phyloP scores from a whole-genome alignment of 164 flowering plant genomes.

The Cinnamomum micranthum region DNA sequence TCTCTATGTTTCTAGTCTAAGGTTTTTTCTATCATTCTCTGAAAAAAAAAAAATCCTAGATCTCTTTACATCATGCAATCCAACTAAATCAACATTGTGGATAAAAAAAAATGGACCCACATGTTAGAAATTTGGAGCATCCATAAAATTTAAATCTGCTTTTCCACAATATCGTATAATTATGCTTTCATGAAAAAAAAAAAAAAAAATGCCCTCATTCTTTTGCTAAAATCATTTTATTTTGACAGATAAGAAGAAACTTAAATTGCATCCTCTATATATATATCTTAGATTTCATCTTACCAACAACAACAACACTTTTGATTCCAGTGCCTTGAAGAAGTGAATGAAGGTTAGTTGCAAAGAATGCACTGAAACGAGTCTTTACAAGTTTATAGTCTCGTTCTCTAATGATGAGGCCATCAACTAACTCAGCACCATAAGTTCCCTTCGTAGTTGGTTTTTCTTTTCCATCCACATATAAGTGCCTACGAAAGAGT shows the following conservation, averaged over 20 bases:
- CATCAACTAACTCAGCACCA: conserved; percentile 85
- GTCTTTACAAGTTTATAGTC: conserved; percentile 94
- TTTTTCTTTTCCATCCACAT: conserved; percentile 45
- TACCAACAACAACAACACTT: conserved; percentile 62
- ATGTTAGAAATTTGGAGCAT: no score
- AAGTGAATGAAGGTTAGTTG: conserved; percentile 76
- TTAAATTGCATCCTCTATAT: background rate
- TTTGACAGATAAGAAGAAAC: background rate
- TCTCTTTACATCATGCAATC: no score
- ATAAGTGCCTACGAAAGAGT: conserved; percentile 65
- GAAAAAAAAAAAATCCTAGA: no score
- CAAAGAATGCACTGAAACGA: conserved; percentile 89
- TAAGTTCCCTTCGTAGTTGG: conserved; percentile 61
- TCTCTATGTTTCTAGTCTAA: no score
- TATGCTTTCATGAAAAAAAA: no score
- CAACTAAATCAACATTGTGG: no score
- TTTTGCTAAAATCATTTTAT: background rate
- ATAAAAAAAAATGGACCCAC: no score
- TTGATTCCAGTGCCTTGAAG: conserved; percentile 54
- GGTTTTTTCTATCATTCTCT: no score
- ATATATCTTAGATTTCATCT: conserved; percentile 11
- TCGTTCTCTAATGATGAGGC: conserved; percentile 61
- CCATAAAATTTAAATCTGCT: no score
- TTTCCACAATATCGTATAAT: no score
- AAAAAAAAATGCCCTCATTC: no score